These are phyloP conservation scores for Colletotrichum sp. DNA, from an alignment of 2,329 filamentous ascomycete species.

Conservation along the genomic window DNA sequence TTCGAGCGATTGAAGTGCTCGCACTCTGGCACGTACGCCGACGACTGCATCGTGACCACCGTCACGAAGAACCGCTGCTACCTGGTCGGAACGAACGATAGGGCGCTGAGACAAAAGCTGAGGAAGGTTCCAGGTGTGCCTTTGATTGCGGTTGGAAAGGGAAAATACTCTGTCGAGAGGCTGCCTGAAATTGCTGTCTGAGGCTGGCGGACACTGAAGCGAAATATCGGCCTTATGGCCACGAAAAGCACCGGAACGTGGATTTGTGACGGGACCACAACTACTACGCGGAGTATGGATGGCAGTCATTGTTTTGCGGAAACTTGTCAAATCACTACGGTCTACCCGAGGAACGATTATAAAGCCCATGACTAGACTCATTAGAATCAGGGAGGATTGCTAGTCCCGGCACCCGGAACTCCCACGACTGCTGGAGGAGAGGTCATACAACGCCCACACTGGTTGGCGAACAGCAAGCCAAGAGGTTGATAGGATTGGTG, in stretches of 20 bases:
- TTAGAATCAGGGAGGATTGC: background rate
- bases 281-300: background rate
- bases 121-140: background rate
- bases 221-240: background rate
- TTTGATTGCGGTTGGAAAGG: background rate
- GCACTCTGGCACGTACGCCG: background rate
- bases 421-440: background rate
- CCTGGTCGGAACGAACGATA: background rate
- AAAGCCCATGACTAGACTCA: background rate
- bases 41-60: background rate
- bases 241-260: background rate
- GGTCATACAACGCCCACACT: background rate
- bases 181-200: background rate
- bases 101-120: background rate
- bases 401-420: background rate
- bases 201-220: background rate
- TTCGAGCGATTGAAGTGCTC: background rate
- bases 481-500: fast-evolving
- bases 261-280: background rate
- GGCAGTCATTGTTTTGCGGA: background rate
- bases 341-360: background rate
- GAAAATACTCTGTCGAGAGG: background rate
- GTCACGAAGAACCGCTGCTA: background rate
- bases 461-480: background rate
- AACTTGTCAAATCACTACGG: background rate